Evolutionary conservation across 371 early-diverging fungal genomes (phyloP), one percentile per base, ranked within the genome.

Genomic region (Fennellomyces sp.): DNA sequence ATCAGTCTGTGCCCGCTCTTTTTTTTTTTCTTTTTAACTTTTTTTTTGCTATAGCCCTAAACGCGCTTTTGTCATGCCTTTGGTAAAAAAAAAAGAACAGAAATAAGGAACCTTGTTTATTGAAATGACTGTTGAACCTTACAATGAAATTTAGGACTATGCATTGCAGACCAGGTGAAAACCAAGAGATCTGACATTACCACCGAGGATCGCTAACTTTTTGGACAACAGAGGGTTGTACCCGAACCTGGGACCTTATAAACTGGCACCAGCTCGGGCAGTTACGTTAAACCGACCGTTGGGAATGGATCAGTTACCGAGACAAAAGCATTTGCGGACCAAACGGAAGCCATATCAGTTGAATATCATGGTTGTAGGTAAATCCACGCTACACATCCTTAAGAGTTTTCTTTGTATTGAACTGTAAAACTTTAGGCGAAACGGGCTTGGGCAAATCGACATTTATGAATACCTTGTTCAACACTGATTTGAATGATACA

Each of bases 371-470:
- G 83, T 91, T 50, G 93, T 90, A 35, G 94, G 92, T 90, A 78
- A 66, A 82, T 56, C 13, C 33, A 13, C 13, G 28, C 26, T 50
- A 2, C 5, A 50, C 2, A 6, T 10, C 5, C 41, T 41, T 21
- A 19, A 1, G 41, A 41, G 21, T 15, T 41, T 41, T 41, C 41
- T n/a, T 39, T 41, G 41, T 41, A n/a, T 41, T 41, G 41, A 21
- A 41, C 41, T 21, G 21, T n/a, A 4, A 39, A 3, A 3, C 13
- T 39, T 39, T 11, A 92, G 92, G 92, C 25, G 83, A 90, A 57
- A 82, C 88, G 64, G 98, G 96, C 33, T 75, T 94, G 38, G 98
- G 98, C 47, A 94, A 97, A 76, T 87, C 94, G 13, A 97, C 98
- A 5, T 93, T 98, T 61, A 82, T 98, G 73, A 95, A 95, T 75